These are phyloP conservation scores for Pseudogymnoascus verrucosus DNA, from an alignment of 2,329 filamentous ascomycete genomes.

Conservation along the genomic window DNA sequence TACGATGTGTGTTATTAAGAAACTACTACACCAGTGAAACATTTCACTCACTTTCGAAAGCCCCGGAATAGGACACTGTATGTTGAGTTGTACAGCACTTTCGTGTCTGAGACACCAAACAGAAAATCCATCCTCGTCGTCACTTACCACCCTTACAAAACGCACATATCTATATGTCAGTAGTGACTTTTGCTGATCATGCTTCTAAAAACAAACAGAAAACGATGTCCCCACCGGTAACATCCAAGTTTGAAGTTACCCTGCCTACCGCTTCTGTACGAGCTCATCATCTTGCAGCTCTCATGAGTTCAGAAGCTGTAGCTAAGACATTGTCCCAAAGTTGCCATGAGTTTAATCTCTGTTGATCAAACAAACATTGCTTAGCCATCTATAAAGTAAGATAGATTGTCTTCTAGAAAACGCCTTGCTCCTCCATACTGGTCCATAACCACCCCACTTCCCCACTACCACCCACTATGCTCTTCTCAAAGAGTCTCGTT, in stretches of 20 bases:
- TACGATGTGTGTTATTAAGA: not conserved
- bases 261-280: not conserved
- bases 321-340: not conserved
- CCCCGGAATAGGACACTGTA: not conserved
- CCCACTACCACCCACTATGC: not conserved
- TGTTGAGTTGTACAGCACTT: not conserved
- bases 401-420: not conserved
- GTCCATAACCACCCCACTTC: not conserved
- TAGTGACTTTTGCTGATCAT: not conserved
- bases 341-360: not conserved
- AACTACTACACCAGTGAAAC: not conserved
- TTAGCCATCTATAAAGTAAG: not conserved
- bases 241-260: not conserved
- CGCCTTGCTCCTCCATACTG: not conserved
- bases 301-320: not conserved
- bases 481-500: not conserved
- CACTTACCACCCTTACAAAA: not conserved
- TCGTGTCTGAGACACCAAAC: not conserved
- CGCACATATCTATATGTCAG: not conserved
- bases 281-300: not conserved
- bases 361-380: not conserved
- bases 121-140: not conserved
- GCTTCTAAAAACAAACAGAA: not conserved
- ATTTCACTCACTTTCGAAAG: not conserved
- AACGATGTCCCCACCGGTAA: not conserved